A percentile compares a stretch with the other conserved stretches of the same genome.
Conservation (phyloP, 768 basidiomycete species). For the Termitomyces sp. region DNA sequence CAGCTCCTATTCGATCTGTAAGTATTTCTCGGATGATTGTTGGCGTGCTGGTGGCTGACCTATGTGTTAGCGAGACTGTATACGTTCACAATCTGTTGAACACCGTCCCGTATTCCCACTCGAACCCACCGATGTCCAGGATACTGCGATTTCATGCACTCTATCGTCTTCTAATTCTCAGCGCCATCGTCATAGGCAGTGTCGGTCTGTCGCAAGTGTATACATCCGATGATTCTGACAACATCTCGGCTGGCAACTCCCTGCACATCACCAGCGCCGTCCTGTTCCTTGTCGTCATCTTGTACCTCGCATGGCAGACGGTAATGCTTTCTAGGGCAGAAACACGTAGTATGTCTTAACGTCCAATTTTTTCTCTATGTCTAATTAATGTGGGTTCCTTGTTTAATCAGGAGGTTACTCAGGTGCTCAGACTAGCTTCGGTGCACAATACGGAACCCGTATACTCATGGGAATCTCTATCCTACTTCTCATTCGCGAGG, state of each 20-base stretch:
- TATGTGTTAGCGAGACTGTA: background rate
- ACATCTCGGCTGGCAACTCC: conserved; percentile 2
- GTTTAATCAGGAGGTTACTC: background rate
- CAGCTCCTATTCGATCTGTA: conserved; percentile 3
- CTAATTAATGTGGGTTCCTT: background rate
- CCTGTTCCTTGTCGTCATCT: conserved; percentile 5
- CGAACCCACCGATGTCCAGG: background rate
- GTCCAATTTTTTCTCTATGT: background rate
- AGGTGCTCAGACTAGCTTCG: background rate
- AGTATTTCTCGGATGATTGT: background rate
- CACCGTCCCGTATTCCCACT: no score
- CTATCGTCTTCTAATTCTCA: conserved; percentile 5
- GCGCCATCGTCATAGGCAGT: conserved; percentile 9
- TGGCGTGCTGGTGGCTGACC: background rate
- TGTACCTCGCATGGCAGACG: conserved; percentile 1
- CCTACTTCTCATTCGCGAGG: conserved; percentile 7
- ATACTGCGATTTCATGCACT: background rate
- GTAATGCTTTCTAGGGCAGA: background rate
- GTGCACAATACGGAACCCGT: background rate
- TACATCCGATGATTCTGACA: conserved; percentile 2
- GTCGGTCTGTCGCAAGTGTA: conserved; percentile 6
- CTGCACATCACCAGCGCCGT: conserved; percentile 5
- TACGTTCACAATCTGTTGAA: background rate
- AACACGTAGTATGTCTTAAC: background rate
- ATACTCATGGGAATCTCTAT: conserved; percentile 4